Evolutionary conservation across 176 grass and related monocot genomes (phyloP), one percentile per base, ranked within the genome.

Genomic region (Hyparrhenia diplandra): DNA sequence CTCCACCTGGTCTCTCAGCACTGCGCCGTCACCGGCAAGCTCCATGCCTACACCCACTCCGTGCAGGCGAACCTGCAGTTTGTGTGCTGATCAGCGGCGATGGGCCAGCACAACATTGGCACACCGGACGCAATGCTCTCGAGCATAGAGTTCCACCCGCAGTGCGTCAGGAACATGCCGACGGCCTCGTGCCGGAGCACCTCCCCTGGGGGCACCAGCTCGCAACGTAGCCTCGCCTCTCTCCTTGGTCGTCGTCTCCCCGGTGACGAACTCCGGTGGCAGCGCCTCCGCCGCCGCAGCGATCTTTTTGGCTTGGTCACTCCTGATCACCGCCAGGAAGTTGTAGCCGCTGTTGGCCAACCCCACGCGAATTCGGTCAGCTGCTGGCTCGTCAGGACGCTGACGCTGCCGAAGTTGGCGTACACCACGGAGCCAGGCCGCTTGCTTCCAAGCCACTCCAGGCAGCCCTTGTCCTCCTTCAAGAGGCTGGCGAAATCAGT

Each of bases 131-230:
- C 46, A 49, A 0, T 61, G 58, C 24, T 28, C 52, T 57, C 52
- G 2, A 57, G 20, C 52, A 57, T 57, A 18, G 52, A 57, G 52
- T 57, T 57, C 52, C 21, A 57, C 21, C 52, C 52, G 21, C 52
- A 23, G 21, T 60, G 57, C 1, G 57, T 60, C 23, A 91, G 17
- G 67, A 86, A 86, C 0, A 36, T 57, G 2, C 59, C 39, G 2
- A 68, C 9, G 0, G 82, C 77, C 39, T 80, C 4, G n/a, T n/a
- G n/a, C n/a, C n/a, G n/a, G n/a, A n/a, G n/a, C n/a, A n/a, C n/a
- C n/a, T n/a, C n/a, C n/a, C 13, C 77, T 89, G 82, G 0, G 63
- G 82, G 21, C 87, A 85, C 87, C 87, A 85, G 55, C 54, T 85
- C 10, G 77, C 49, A 16, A 81, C 6, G 47, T 60, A 28, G 8